Evolutionary conservation across 2,329 filamentous ascomycete genomes (phyloP), one percentile per base, ranked within the genome.

Genomic region (Colletotrichum lentis): DNA sequence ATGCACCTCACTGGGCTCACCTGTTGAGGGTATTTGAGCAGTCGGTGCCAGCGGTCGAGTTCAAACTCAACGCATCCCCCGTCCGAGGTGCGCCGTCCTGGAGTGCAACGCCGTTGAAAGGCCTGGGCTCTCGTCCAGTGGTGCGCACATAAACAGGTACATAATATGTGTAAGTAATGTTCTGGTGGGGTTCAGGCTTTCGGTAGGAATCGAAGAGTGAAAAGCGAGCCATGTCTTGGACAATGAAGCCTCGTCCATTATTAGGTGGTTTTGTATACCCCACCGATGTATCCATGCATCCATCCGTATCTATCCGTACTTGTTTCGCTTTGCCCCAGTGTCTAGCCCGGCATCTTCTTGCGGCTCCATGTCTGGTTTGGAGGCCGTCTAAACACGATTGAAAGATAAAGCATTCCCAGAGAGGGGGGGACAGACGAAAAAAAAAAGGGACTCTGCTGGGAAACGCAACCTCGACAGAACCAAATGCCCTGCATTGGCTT

Each of bases 1-100:
- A 20, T 37, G 24, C 39, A 44, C n/a, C 14, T 58, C 55, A 58
- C 43, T 43, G 55, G 37, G n/a, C 43, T 58, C 43, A 46, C 43
- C 43, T 35, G 55, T 58, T 58, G 55, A 46, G 55, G 55, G 24
- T 16, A 24, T 3, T 7, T 35, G 7, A 35, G 31, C 31, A 35
- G 31, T 35, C 31, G 31, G 18, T 7, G 20, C 18, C 24, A 20
- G 39, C 12, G 22, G 39, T 22, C 37, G 3, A 43, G 22, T 22
- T 27, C 55, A 47, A 35, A 58, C 55, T 37, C 41, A 58, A 58
- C 55, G 43, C 31, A 35, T 35, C 43, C 22, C 39, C 8, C 20
- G 43, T 37, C 43, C n/a, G 43, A 14, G 27, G 16, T 35, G 31
- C 31, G 31, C 31, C 31, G 7, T 31, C n/a, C n/a, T 44, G 12